Percentiles rank a stretch among this genome's conserved stretches.
phyloP scores from a whole-genome alignment of 306 rosid species.

The Boehmeria nivea region DNA sequence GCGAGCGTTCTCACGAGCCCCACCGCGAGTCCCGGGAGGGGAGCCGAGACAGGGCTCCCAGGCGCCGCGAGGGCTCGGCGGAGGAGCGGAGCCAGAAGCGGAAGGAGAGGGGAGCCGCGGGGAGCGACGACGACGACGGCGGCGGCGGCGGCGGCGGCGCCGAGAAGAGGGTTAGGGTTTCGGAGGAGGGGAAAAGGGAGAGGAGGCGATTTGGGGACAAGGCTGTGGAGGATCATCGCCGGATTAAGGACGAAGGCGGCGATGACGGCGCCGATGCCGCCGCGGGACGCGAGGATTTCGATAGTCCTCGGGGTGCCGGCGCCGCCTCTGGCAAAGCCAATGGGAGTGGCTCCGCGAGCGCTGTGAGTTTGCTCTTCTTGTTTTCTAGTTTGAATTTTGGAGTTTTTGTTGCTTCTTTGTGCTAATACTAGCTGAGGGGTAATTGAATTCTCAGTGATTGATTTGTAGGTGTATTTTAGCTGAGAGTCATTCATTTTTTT shows the following conservation, averaged over 20 bases:
- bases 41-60: slow-evolving; percentile 41
- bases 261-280: neutral
- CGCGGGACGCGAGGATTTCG: neutral
- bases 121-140: slow-evolving; percentile 17
- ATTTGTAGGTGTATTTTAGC: too few relatives aligned
- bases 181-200: slow-evolving; percentile 47
- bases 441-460: too few relatives aligned
- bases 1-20: slow-evolving; percentile 38
- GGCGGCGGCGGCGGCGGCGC: slow-evolving; percentile 25
- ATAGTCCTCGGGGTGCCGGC: neutral
- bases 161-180: slow-evolving; percentile 66
- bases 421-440: too few relatives aligned
- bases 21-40: slow-evolving; percentile 38
- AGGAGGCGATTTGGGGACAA: slow-evolving; percentile 36
- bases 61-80: slow-evolving; percentile 28
- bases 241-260: slow-evolving; percentile 25
- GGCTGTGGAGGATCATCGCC: slow-evolving; percentile 41
- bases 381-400: neutral
- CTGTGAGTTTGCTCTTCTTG: slow-evolving; percentile 39
- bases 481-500: too few relatives aligned
- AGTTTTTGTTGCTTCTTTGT: neutral
- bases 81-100: slow-evolving; percentile 56
- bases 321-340: slow-evolving; percentile 8
- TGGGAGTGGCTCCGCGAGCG: slow-evolving; percentile 40
- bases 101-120: slow-evolving; percentile 50